A percentile compares a stretch with the other conserved stretches of the same genome.
Conservation (phyloP, 306 rosid genomes). For the Chamaecrista fasciculata region DNA sequence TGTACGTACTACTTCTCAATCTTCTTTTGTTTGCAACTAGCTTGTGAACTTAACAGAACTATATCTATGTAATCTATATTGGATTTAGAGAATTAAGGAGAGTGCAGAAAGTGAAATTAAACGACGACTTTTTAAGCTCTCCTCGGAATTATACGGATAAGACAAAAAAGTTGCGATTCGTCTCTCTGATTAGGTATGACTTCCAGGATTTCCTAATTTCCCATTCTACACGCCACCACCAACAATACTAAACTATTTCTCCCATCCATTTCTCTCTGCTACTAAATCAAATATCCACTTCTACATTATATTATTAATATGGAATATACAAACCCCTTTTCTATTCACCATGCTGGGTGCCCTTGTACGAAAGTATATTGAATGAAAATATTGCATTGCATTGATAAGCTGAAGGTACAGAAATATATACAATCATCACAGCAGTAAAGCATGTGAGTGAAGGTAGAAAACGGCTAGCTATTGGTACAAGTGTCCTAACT, state of each 20-base stretch:
- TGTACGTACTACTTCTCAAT: no score
- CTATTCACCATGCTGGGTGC: not conserved
- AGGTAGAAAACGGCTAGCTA: no score
- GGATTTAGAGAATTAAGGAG: no score
- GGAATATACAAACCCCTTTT: not conserved
- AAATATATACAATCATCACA: no score
- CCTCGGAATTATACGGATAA: not conserved
- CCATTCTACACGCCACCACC: not conserved
- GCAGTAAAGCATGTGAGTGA: no score
- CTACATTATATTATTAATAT: slow-evolving; percentile 27
- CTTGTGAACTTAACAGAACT: not conserved
- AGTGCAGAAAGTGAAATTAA: not conserved
- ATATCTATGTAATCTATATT: not conserved
- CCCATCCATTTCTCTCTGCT: not conserved
- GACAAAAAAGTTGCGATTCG: slow-evolving; percentile 1
- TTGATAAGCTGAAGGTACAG: no score
- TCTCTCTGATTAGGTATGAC: slow-evolving; percentile 20
- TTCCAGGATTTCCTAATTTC: slow-evolving; percentile 4
- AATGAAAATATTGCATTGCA: no score
- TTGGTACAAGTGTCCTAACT: no score
- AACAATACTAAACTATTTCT: not conserved
- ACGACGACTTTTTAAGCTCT: slow-evolving; percentile 5
- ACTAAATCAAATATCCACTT: slow-evolving; percentile 17
- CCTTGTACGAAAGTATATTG: no score
- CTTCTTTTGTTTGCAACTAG: no score